Evolutionary conservation across 2,329 filamentous ascomycete species (phyloP).

Genomic region (Endoconidiophora polonica): DNA sequence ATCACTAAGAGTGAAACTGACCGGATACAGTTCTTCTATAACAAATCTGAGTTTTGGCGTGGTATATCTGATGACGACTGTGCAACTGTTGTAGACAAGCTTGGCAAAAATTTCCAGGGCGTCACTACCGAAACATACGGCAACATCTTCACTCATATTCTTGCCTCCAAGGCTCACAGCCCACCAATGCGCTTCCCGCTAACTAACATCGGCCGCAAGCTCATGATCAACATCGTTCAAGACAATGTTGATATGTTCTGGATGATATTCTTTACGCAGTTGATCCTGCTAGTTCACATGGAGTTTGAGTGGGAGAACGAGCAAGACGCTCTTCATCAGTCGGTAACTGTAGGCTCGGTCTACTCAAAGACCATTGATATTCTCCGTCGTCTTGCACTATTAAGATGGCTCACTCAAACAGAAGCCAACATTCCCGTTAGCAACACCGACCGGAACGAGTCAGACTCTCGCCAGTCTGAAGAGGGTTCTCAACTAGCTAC

Average conservation of each 20-base stretch:
- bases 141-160: slow-evolving; percentile 25
- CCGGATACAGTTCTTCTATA: slow-evolving; percentile 62
- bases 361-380: slow-evolving; percentile 54
- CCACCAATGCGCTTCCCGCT: slow-evolving; percentile 33
- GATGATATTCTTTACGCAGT: slow-evolving; percentile 61
- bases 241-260: slow-evolving; percentile 60
- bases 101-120: slow-evolving; percentile 49
- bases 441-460: slow-evolving; percentile 20
- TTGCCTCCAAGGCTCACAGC: slow-evolving; percentile 21
- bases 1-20: slow-evolving; percentile 53
- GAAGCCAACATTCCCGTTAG: slow-evolving; percentile 34
- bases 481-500: slow-evolving; percentile 27
- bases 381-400: slow-evolving; percentile 57
- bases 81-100: slow-evolving; percentile 46
- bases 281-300: slow-evolving; percentile 73
- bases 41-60: slow-evolving; percentile 59
- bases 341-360: slow-evolving; percentile 50
- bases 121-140: slow-evolving; percentile 39
- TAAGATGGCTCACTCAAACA: slow-evolving; percentile 49
- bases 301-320: slow-evolving; percentile 64
- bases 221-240: slow-evolving; percentile 60
- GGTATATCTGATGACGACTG: slow-evolving; percentile 73
- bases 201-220: slow-evolving; percentile 59
- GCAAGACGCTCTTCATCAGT: slow-evolving; percentile 43
- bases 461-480: slow-evolving; percentile 24